Base-by-base conservation (phyloP, 805 yeast species). In the Candida succiphila region DNA sequence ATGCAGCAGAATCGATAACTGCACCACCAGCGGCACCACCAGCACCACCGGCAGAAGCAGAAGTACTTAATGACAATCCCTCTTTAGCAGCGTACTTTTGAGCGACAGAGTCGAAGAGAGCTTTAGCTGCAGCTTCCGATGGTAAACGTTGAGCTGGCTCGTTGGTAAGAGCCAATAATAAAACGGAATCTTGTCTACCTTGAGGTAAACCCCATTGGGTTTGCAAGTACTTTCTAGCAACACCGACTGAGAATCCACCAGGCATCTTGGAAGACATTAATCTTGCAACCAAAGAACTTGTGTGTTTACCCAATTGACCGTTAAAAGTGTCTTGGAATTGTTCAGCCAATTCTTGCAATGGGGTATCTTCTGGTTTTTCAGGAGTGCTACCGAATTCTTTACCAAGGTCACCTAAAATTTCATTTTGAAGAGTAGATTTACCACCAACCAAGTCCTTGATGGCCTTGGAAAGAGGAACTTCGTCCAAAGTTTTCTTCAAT, bases 361-460 rank as follows among this genome's bases (percentile, higher is more conserved):
- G 98, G 28, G 95, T 83, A 55, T 92, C 99, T 65, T 92, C 99
- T 41, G 99, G 96, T 64, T 92, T 92, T 64, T 92, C 99, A 28
- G 99, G 99, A 32, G 96, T 88, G 29, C 92, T 64, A 51, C 97
- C 96, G 54, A 92, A 92, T 65, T 92, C 99, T 63, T 92, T 92
- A 55, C 97, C 97, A 52, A 92, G 72, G 54, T 92, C 99, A 70
- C 99, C 99, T 48, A 92, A 74, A 48, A 92, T 92, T 69, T 92
- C 99, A 62, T 92, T 92, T 66, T 92, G 99, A 31, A 92, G 89
- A 16, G 99, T 92, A 18, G 98, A 92, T 60, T 92, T 92, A 66
- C 99, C 99, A 52, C 94, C 94, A 43, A 92, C 98, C 52, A 92
- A 72, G 55, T 92, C 98, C 63, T 92, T 92, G 56, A 92, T 86